Evolutionary conservation across 2,329 filamentous ascomycete species (phyloP).

Genomic region (Aspergillus eucalypticola): DNA sequence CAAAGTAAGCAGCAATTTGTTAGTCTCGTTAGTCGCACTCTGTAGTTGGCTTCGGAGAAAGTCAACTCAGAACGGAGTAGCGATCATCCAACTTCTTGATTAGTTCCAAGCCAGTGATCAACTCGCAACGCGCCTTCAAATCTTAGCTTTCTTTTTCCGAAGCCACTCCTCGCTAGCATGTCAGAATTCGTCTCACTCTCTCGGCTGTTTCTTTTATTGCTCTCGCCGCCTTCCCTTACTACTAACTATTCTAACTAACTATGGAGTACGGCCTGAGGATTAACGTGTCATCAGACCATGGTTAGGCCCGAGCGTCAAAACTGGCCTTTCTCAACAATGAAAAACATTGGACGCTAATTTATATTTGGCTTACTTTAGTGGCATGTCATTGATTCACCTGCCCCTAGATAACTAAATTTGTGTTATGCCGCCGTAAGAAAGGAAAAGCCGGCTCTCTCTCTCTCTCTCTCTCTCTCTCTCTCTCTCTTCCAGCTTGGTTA

Average conservation of each 20-base stretch:
- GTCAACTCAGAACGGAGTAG: conserved; percentile 8
- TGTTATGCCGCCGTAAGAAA: conserved; percentile 14
- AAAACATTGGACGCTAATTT: conserved; percentile 15
- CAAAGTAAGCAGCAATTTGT: not conserved
- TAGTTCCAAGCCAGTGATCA: conserved; percentile 1
- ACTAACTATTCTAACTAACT: no score
- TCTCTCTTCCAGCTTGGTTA: conserved; percentile 8
- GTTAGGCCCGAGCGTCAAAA: conserved; percentile 18
- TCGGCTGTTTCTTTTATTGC: no score
- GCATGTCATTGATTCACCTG: conserved; percentile 20
- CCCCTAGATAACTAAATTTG: conserved; percentile 10
- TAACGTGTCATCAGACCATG: conserved; percentile 15
- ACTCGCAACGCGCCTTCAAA: conserved; percentile 5
- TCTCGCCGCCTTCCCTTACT: no score
- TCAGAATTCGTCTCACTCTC: not conserved
- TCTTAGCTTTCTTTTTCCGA: not conserved
- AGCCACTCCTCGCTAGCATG: not conserved
- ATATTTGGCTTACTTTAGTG: conserved; percentile 24
- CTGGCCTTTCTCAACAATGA: conserved; percentile 7
- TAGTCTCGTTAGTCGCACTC: not conserved
- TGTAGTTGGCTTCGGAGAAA: conserved; percentile 10
- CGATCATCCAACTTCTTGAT: conserved; percentile 8
- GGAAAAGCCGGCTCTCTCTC: conserved; percentile 5
- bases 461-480: no score
- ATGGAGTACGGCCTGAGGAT: not conserved